These are phyloP conservation scores for Scenedesmus sp. DNA, from an alignment of 163 green algal genomes.

Conservation along the genomic window DNA sequence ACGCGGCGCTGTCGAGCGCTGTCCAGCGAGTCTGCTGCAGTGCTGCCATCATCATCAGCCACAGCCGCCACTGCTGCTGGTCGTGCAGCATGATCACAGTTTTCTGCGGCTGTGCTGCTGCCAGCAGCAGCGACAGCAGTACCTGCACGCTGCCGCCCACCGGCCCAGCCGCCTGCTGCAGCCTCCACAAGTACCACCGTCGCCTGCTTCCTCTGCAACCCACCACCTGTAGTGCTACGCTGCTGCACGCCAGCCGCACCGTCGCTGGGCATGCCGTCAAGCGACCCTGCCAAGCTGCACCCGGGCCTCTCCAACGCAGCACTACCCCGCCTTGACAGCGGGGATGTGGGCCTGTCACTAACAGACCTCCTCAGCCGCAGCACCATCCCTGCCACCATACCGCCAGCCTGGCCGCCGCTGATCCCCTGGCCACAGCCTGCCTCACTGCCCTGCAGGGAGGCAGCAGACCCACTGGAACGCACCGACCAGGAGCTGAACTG, in stretches of 20 bases:
- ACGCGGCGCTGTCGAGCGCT: background rate
- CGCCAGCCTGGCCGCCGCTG: background rate
- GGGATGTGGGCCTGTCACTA: background rate
- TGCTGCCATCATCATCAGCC: background rate
- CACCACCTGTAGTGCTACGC: background rate
- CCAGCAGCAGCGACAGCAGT: background rate
- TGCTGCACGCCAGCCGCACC: background rate
- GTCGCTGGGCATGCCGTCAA: background rate
- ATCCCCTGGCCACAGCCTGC: background rate
- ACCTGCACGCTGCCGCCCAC: too few relatives aligned
- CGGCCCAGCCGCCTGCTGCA: too few relatives aligned
- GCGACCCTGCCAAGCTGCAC: background rate
- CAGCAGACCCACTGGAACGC: background rate
- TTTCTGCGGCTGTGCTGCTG: background rate
- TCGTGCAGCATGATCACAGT: background rate
- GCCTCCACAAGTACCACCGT: background rate
- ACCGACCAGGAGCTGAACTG: background rate
- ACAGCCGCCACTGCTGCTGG: background rate
- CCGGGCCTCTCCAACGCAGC: background rate
- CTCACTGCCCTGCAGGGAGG: background rate
- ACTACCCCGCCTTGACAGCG: background rate
- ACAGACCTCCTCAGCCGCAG: background rate
- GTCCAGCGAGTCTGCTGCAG: background rate
- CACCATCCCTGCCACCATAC: background rate
- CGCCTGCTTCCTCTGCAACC: background rate